Evolutionary conservation across 768 basidiomycete species (phyloP).

Genomic region (Panellus pusillus): DNA sequence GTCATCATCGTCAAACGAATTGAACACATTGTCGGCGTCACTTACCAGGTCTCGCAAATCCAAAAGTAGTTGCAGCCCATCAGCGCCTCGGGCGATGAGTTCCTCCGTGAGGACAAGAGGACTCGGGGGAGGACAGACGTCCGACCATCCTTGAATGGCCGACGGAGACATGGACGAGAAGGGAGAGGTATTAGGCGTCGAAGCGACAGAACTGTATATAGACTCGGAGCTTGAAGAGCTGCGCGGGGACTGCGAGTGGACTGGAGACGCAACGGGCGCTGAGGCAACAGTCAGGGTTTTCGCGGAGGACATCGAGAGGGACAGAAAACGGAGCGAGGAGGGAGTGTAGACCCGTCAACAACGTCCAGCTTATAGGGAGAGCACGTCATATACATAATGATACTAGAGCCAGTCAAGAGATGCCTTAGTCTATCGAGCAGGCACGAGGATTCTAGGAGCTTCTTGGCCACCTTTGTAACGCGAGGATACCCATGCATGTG

Average conservation of each 20-base stretch:
- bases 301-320: constrained; percentile 15
- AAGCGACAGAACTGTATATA: constrained; percentile 9
- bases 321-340: constrained; percentile 3
- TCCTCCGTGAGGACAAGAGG: constrained; percentile 9
- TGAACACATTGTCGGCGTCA: too few relatives aligned
- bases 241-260: constrained; percentile 11
- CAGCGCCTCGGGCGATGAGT: constrained; percentile 19
- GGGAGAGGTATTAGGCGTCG: constrained; percentile 17
- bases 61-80: constrained; percentile 14
- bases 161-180: constrained; percentile 20
- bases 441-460: constrained; percentile 13
- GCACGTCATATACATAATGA: constrained; percentile 16
- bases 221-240: constrained; percentile 11
- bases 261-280: constrained; percentile 1
- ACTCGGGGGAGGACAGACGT: constrained; percentile 5
- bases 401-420: constrained; percentile 14
- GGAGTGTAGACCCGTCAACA: neutral
- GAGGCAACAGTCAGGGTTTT: constrained; percentile 14
- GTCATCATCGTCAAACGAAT: too few relatives aligned
- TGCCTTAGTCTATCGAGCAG: constrained; percentile 4
- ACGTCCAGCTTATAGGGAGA: constrained; percentile 17
- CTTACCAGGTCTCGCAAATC: constrained; percentile 8
- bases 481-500: neutral
- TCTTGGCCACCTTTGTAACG: neutral
- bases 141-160: constrained; percentile 16